A percentile compares a stretch with the other conserved stretches of the same genome.
Evolutionary conservation across 2,329 filamentous ascomycete genomes (phyloP).

Genomic region (Trichoderma harzianum): DNA sequence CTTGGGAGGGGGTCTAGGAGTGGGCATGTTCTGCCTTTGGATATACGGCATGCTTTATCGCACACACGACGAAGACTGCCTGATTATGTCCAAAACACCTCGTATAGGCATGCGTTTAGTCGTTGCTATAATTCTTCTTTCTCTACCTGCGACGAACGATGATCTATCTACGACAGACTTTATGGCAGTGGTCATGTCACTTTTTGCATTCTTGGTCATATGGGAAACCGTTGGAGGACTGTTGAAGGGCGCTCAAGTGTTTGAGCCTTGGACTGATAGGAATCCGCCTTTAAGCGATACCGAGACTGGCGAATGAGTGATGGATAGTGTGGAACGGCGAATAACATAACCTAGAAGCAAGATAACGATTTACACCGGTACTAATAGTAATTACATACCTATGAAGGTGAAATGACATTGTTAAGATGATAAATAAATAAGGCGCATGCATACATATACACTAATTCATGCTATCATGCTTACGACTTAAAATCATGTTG

Average conservation of each 20-base stretch:
- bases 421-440: too few species aligned
- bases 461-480: too few species aligned
- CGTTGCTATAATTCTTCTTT: conserved; percentile 31
- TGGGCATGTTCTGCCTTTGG: conserved; percentile 45
- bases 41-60: conserved; percentile 41
- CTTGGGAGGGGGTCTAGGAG: conserved; percentile 43
- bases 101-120: conserved; percentile 36
- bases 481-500: too few species aligned
- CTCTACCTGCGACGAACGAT: conserved; percentile 36
- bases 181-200: conserved; percentile 41
- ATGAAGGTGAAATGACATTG: too few species aligned
- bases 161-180: conserved; percentile 33
- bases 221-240: conserved; percentile 43
- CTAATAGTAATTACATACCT: background rate
- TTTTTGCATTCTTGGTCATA: conserved; percentile 40
- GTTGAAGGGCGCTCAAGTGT: conserved; percentile 28
- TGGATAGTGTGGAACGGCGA: too few species aligned
- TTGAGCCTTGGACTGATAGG: conserved; percentile 34
- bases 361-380: background rate
- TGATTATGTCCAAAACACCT: conserved; percentile 34
- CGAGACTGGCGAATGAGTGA: background rate
- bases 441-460: too few species aligned
- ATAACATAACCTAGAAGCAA: background rate
- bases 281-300: conserved; percentile 28
- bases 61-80: conserved; percentile 34